These are phyloP conservation scores for Athelia psychrophila DNA, from an alignment of 1,284 basidiomycete species.

Conservation along the genomic window DNA sequence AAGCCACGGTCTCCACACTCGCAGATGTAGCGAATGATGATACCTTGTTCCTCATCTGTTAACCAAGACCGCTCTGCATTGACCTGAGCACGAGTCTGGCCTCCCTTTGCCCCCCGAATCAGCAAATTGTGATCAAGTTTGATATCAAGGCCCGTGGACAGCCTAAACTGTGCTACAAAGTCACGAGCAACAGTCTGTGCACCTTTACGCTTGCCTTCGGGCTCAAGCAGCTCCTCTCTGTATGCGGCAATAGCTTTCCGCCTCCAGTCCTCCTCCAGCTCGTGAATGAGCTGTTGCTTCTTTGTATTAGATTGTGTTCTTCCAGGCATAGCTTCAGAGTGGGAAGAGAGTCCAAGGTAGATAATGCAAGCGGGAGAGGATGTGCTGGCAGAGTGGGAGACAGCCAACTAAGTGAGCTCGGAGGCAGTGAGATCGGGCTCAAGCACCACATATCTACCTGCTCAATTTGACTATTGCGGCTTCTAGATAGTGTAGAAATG, in stretches of 20 bases:
- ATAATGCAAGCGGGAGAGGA: not conserved
- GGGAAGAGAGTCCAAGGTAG: not conserved
- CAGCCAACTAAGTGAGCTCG: not conserved
- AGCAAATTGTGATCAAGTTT: not conserved
- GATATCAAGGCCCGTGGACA: not conserved
- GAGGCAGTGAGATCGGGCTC: not conserved
- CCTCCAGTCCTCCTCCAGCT: not conserved
- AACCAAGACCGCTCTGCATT: conserved; percentile 24
- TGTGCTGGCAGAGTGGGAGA: not conserved
- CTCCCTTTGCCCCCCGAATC: not conserved
- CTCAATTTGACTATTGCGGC: not conserved
- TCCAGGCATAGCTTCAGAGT: not conserved
- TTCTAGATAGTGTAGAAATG: not conserved
- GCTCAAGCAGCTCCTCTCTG: not conserved
- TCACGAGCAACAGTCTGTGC: not conserved
- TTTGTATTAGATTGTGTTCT: not conserved
- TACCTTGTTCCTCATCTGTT: conserved; percentile 17
- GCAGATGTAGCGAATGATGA: conserved; percentile 22
- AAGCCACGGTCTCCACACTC: conserved; percentile 28
- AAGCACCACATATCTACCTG: not conserved
- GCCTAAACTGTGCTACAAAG: not conserved
- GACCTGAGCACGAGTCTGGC: conserved; percentile 8
- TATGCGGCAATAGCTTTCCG: not conserved
- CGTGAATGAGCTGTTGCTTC: not conserved
- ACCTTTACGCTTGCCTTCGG: not conserved